These are phyloP conservation scores for Phallus indusiatus DNA, from an alignment of 768 basidiomycete species.

Conservation along the genomic window DNA sequence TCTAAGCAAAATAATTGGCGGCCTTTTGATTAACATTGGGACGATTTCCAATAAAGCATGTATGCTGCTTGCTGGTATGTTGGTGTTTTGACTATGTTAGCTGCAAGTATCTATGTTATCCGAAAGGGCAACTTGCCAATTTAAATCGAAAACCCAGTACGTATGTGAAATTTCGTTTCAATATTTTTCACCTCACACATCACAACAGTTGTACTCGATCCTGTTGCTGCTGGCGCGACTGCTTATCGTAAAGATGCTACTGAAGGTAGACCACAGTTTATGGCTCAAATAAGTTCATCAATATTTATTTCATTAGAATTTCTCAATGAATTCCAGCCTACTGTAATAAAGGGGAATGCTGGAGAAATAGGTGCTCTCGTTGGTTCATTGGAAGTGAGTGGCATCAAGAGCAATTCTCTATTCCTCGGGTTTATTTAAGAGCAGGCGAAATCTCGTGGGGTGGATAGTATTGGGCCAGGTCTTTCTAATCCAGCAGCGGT, in stretches of 20 bases:
- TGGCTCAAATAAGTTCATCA: neutral
- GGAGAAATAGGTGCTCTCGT: slow-evolving; percentile 77
- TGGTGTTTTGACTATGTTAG: neutral
- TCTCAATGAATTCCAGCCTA: slow-evolving; percentile 69
- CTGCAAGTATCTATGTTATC: neutral
- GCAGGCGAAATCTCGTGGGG: slow-evolving; percentile 69
- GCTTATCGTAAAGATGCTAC: slow-evolving; percentile 54
- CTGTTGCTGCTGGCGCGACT: slow-evolving; percentile 86
- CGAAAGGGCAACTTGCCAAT: slow-evolving; percentile 1
- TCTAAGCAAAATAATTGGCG: slow-evolving; percentile 52
- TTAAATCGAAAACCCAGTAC: slow-evolving; percentile 6
- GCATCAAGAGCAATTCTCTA: neutral
- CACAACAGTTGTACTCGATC: slow-evolving; percentile 80
- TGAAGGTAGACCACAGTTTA: slow-evolving; percentile 32
- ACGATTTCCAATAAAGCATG: slow-evolving; percentile 60
- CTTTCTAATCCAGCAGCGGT: slow-evolving; percentile 68
- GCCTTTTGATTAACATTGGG: slow-evolving; percentile 81
- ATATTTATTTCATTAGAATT: slow-evolving; percentile 37
- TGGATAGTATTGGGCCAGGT: slow-evolving; percentile 72
- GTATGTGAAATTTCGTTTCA: neutral
- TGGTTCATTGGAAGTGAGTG: slow-evolving; percentile 59
- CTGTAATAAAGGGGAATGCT: slow-evolving; percentile 92
- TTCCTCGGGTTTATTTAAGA: neutral
- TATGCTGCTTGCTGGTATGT: slow-evolving; percentile 63
- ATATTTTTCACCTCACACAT: slow-evolving; percentile 25